Evolutionary conservation across 1,284 basidiomycete species (phyloP), one percentile per base, ranked within the genome.

Genomic region (Rugosomyces carneus): DNA sequence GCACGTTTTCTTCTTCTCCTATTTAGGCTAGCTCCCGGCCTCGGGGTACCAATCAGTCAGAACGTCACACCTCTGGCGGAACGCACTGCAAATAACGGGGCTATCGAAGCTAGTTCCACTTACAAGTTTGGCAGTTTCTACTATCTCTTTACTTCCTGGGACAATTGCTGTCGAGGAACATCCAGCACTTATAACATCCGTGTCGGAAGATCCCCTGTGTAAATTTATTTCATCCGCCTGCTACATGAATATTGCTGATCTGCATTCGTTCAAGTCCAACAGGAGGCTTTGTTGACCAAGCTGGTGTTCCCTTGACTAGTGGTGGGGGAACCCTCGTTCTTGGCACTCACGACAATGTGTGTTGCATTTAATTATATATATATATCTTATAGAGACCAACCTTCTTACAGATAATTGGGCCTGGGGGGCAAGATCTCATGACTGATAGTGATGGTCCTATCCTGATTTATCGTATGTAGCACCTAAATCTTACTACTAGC

Each of bases 71-170:
- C 70, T n/a, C 60, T 78, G 24, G 71, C 76, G 29, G 56, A 66
- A 44, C 72, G 75, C 26, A 68, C 70, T 4, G 67, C 65, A 0
- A 57, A 63, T 47, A 53, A 57, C 39, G 72, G 69, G 1, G 73
- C 72, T 3, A 67, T 77, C 42, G 76, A 79, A 55, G 75, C 70
- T 16, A 69, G 68, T 43, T 61, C 60, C 21, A 65, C 78, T 34
- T 76, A 60, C 62, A 69, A 76, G 53, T 56, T 62, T 48, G 67
- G 67, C 19, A 65, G 53, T 36, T 79, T 64, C 56, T 80, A 69
- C 59, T 81, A 81, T 53, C 65, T 81, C 20, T 81, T 80, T 60
- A 70, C 71, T 0, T 73, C 70, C 11, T 80, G 76, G 75, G 78
- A 78, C 53, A 64, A 61, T 1, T 80, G 78, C 60, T 81, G 79